phyloP scores from a whole-genome alignment of 2,329 filamentous ascomycete species.

The Coleophoma eucalyptorum region DNA sequence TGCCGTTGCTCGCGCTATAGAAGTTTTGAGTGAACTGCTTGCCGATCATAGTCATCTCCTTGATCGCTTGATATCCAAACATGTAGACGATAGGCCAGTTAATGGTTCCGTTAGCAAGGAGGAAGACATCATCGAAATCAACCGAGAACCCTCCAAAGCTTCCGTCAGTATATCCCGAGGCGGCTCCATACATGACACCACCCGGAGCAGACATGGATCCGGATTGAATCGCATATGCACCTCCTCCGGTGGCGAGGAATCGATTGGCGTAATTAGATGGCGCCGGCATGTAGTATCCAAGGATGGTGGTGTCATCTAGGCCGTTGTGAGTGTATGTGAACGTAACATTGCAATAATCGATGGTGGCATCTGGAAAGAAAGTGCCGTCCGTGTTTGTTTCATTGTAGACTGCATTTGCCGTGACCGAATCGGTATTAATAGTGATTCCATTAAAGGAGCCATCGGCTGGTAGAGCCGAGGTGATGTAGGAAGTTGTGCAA shows the following conservation, averaged over 20 bases:
- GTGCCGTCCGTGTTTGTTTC: constrained; percentile 20
- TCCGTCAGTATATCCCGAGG: constrained; percentile 43
- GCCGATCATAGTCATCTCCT: constrained; percentile 34
- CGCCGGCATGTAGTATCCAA: constrained; percentile 38
- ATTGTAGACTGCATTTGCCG: constrained; percentile 30
- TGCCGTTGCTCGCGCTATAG: constrained; percentile 28
- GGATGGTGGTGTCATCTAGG: constrained; percentile 28
- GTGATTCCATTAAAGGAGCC: constrained; percentile 11
- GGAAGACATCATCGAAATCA: constrained; percentile 31
- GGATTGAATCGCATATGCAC: constrained; percentile 40
- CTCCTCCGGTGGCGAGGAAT: constrained; percentile 41
- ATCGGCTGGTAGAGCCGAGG: constrained; percentile 17
- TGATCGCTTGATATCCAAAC: constrained; percentile 35
- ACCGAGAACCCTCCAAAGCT: constrained; percentile 44
- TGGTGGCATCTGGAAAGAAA: constrained; percentile 27
- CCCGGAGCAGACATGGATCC: constrained; percentile 27
- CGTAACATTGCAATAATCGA: constrained; percentile 42
- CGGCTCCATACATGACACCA: constrained; percentile 41
- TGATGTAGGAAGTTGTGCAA: constrained; percentile 15
- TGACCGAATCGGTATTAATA: constrained; percentile 20
- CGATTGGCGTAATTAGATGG: constrained; percentile 39
- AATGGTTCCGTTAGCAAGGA: constrained; percentile 34
- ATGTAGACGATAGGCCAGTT: constrained; percentile 31
- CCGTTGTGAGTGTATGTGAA: constrained; percentile 41
- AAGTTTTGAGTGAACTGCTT: constrained; percentile 38